Evolutionary conservation across 371 early-diverging fungal genomes (phyloP), one percentile per base, ranked within the genome.

Genomic region (Lichtheimia corymbifera): DNA sequence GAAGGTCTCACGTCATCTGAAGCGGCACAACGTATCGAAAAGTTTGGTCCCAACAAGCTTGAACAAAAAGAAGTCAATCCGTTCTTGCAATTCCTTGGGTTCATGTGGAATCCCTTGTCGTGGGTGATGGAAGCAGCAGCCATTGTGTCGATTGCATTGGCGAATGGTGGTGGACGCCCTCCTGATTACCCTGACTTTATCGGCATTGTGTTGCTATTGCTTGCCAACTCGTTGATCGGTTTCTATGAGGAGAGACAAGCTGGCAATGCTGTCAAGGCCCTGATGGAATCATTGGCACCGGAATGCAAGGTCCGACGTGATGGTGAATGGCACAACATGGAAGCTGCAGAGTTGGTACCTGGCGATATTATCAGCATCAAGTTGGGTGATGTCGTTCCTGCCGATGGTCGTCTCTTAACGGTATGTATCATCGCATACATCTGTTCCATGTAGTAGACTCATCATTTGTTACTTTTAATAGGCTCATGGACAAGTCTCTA

Each of bases 161-260:
- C 87, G 62, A 89, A 89, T 76, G 90, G 70, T 70, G 84, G 80
- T 51, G 84, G 83, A 50, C 53, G 71, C 53, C 74, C 91, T 5
- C 89, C 88, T 15, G 90, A 93, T 74, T 93, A 90, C 87, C 80
- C 83, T 53, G 93, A 95, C 73, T 90, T 95, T 64, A 87, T 88
- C 25, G 93, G 92, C 75, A 87, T 95, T 66, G 72, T 92, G 12
- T 68, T 89, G 50, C 83, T 95, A 27, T 73, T 95, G 70, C 58
- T 95, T 45, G 86, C 83, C 63, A 95, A 95, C 80, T 89, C 95
- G 40, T 72, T 78, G 70, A 93, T 95, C 68, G 95, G 95, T 63
- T 95, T 80, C 79, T 73, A 83, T 70, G 93, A 94, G 77, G 95
- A 94, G 80, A 85, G 87, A 62, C 83, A 87, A 57, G 90, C 90